phyloP scores from a whole-genome alignment of 1,284 basidiomycete species.

The Coniferiporia sulphurascens region DNA sequence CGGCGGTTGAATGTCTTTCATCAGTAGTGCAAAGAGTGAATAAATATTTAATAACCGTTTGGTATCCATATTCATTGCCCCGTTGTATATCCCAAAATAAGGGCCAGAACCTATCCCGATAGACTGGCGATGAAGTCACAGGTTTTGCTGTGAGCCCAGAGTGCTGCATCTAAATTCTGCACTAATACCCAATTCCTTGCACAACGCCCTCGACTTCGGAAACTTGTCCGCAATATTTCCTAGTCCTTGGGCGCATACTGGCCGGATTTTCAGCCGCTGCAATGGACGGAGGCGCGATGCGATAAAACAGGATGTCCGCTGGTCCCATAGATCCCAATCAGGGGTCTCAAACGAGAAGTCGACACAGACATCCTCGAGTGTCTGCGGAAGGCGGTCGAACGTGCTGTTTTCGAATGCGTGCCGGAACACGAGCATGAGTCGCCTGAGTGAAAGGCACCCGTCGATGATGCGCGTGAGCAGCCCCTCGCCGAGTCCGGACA shows the following conservation, averaged over 20 bases:
- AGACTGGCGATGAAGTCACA: no score
- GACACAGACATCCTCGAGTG: slow-evolving; percentile 10
- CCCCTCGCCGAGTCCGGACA: slow-evolving; percentile 14
- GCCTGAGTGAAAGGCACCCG: background rate
- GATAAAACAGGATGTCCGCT: slow-evolving; percentile 1
- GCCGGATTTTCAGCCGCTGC: background rate
- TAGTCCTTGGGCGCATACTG: background rate
- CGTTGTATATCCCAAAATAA: no score
- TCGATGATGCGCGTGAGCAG: slow-evolving; percentile 4
- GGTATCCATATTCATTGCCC: no score
- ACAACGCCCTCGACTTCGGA: background rate
- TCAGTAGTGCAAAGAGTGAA: no score
- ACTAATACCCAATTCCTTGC: background rate
- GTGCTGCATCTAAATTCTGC: background rate
- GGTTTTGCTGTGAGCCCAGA: background rate
- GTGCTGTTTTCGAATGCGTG: slow-evolving; percentile 10
- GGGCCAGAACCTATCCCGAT: no score
- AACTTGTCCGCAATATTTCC: background rate
- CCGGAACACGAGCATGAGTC: slow-evolving; percentile 5
- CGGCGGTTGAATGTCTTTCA: no score
- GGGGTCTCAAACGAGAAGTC: slow-evolving; percentile 15
- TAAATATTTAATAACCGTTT: no score
- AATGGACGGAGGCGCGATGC: background rate
- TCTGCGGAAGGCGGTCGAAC: slow-evolving; percentile 1
- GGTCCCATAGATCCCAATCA: slow-evolving; percentile 13